Conservation (phyloP, 805 yeast species). For the Pichia heedii region DNA sequence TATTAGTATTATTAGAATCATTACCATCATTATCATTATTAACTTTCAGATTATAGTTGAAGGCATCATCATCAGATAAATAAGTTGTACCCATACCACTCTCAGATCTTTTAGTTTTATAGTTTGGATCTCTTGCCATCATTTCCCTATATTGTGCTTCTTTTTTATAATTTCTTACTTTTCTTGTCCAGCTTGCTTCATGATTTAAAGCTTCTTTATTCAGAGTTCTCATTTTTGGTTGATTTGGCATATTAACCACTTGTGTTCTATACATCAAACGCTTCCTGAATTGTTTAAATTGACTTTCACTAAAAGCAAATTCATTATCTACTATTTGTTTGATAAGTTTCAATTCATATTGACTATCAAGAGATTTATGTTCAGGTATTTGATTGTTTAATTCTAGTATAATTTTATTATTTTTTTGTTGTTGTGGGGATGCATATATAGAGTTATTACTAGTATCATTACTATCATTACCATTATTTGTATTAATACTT, state of each 20-base stretch:
- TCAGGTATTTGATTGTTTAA: slow-evolving; percentile 41
- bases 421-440: neutral
- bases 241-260: slow-evolving; percentile 43
- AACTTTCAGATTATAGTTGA: no score
- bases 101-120: slow-evolving; percentile 3
- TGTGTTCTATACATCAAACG: slow-evolving; percentile 39
- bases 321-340: slow-evolving; percentile 79
- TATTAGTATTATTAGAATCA: slow-evolving; percentile 2
- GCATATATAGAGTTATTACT: neutral
- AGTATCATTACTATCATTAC: neutral
- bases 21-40: slow-evolving; percentile 3
- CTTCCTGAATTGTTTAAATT: slow-evolving; percentile 52
- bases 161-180: slow-evolving; percentile 15
- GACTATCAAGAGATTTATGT: slow-evolving; percentile 61
- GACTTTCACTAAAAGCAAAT: slow-evolving; percentile 81
- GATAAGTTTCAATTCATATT: slow-evolving; percentile 70
- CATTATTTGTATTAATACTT: slow-evolving; percentile 5
- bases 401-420: slow-evolving; percentile 43
- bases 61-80: slow-evolving; percentile 1
- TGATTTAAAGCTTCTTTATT: slow-evolving; percentile 29
- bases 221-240: slow-evolving; percentile 36
- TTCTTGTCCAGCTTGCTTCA: slow-evolving; percentile 26
- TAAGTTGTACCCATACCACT: slow-evolving; percentile 26
- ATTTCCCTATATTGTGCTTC: slow-evolving; percentile 11
- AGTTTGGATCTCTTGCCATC: slow-evolving; percentile 15